Conservation (phyloP, 2,329 filamentous ascomycete species). For the Aspergillus pseudonomiae region DNA sequence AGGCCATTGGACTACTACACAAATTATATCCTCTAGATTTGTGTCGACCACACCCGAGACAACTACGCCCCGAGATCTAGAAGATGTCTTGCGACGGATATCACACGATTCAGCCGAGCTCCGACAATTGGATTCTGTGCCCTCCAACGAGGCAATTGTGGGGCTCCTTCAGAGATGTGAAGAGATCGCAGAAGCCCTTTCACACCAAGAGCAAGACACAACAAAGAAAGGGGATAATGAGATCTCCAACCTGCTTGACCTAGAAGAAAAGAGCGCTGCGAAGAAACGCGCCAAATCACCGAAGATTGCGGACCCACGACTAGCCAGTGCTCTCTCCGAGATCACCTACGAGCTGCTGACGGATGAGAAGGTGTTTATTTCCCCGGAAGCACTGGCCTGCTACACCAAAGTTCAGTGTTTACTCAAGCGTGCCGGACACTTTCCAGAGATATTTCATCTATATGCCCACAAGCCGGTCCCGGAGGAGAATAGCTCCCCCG, state of each 20-base stretch:
- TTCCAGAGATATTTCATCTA: constrained; percentile 78
- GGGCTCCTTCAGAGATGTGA: constrained; percentile 40
- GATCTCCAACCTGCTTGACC: constrained; percentile 45
- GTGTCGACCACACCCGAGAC: constrained; percentile 21
- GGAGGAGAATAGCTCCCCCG: constrained; percentile 58
- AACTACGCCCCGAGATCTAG: constrained; percentile 15
- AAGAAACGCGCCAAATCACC: constrained; percentile 28
- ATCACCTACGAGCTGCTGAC: constrained; percentile 71
- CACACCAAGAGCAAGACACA: constrained; percentile 29
- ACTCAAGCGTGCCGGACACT: constrained; percentile 71
- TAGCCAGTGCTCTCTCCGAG: constrained; percentile 52
- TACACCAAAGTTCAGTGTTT: constrained; percentile 79
- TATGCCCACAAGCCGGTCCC: constrained; percentile 83
- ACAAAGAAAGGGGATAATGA: constrained; percentile 34
- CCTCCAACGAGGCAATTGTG: constrained; percentile 38
- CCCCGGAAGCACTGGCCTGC: constrained; percentile 67
- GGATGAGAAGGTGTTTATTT: constrained; percentile 79
- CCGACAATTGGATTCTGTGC: constrained; percentile 33
- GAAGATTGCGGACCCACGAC: constrained; percentile 35
- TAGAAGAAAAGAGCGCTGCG: constrained; percentile 41
- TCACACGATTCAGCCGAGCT: constrained; percentile 32
- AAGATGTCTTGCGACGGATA: constrained; percentile 35
- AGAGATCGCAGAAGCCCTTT: constrained; percentile 34
- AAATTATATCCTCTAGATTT: constrained; percentile 19
- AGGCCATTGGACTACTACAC: constrained; percentile 8